Evolutionary conservation across 2,329 filamentous ascomycete genomes (phyloP), one percentile per base, ranked within the genome.

Genomic region (Meredithiella fracta): DNA sequence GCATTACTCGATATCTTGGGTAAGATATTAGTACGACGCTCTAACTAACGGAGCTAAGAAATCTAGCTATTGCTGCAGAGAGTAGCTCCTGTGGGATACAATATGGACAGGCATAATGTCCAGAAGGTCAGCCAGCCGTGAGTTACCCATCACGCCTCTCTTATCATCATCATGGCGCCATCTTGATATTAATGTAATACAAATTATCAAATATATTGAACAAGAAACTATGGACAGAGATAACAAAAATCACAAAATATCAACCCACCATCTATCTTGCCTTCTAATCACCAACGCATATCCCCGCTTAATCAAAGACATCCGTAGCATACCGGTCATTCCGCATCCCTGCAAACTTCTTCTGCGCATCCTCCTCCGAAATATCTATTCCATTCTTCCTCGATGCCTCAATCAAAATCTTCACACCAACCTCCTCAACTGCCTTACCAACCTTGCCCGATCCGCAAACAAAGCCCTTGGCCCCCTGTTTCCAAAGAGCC

Each of bases 391-490:
- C 63, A 26, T 63, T 63, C 58, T 65, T 65, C 59, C 61, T 61
- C 54, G 63, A 63, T 11, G 60, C 62, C 53, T 68, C 66, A 25
- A 67, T 62, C 4, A 69, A 66, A 23, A 71, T 65, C 52, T 62
- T 63, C 15, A 71, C 56, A 49, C 63, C 66, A 3, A 68, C 67
- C 4, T 69, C 68, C 58, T 70, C 68, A 15, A 79, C 68, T 0
- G 67, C 74, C 53, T 72, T 70, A 17, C 73, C 74, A 1, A 80
- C 68, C 14, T 67, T 68, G 3, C 70, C 68, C 47, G 76, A 78
- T 3, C 83, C 83, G 63, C 83, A 87, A 1, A 85, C 74, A 62
- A 78, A 86, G 0, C 83, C 67, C 62, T 76, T 75, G 0, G 80
- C 73, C 3, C 70, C 73, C 7, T 63, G 59, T 3, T 65, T 58